Evolutionary conservation across 805 yeast genomes (phyloP).

Genomic region (Hanseniaspora singularis): DNA sequence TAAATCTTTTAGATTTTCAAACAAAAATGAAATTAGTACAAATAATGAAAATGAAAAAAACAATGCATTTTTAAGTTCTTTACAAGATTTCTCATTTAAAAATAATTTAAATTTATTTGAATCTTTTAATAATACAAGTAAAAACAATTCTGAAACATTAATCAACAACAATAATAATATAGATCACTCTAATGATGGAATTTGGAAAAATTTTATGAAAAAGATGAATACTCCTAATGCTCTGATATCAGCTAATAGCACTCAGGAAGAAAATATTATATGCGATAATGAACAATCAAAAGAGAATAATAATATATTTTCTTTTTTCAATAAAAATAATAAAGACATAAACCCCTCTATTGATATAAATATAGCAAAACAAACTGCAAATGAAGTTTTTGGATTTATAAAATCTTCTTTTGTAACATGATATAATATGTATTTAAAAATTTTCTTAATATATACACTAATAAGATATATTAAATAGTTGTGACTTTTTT

Average conservation of each 20-base stretch:
- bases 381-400: background rate
- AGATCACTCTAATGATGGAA: too few relatives aligned
- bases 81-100: too few relatives aligned
- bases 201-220: too few relatives aligned
- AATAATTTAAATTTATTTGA: too few relatives aligned
- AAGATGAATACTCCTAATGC: too few relatives aligned
- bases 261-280: too few relatives aligned
- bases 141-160: too few relatives aligned
- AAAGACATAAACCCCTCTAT: too few relatives aligned
- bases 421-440: background rate
- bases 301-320: background rate
- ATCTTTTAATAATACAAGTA: too few relatives aligned
- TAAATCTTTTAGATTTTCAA: background rate
- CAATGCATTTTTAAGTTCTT: background rate
- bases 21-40: background rate
- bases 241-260: too few relatives aligned
- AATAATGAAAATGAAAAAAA: background rate
- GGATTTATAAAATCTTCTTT: background rate
- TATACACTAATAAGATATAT: background rate
- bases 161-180: too few relatives aligned
- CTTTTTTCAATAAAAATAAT: too few relatives aligned
- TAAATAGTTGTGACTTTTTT: conserved; percentile 11
- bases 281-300: background rate
- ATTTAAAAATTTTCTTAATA: background rate
- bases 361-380: background rate